Percentiles rank a stretch among this genome's conserved stretches.
Evolutionary conservation across 139 green algal species (phyloP).

Genomic region (Volvox africanus): DNA sequence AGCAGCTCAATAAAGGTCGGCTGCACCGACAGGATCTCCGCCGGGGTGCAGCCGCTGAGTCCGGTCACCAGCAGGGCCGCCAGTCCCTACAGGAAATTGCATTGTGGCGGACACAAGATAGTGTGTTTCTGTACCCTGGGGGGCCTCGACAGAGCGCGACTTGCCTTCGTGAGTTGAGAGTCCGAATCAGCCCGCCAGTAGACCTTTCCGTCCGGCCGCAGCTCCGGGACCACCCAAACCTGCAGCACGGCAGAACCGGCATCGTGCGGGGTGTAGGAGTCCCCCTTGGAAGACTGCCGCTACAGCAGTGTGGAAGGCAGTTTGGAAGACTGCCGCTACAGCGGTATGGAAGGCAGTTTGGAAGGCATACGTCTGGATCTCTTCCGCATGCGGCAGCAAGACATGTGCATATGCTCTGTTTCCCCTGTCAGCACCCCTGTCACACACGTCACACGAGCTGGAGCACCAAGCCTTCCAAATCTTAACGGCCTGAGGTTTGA

Average conservation of each 20-base stretch:
- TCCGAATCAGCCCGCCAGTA: conserved; percentile 96
- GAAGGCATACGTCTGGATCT: too few relatives aligned
- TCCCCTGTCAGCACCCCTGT: too few relatives aligned
- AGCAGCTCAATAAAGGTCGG: conserved; percentile 93
- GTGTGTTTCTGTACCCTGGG: background rate
- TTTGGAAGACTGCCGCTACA: too few relatives aligned
- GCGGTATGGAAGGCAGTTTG: too few relatives aligned
- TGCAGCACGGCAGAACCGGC: conserved; percentile 60
- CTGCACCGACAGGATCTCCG: conserved; percentile 75
- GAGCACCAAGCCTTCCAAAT: too few relatives aligned
- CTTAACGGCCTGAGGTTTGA: too few relatives aligned
- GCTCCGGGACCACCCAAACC: conserved; percentile 94
- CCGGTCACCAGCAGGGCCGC: conserved; percentile 93
- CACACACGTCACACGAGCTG: too few relatives aligned
- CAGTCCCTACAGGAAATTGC: conserved; percentile 63
- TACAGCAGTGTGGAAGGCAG: too few relatives aligned
- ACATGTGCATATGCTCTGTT: too few relatives aligned
- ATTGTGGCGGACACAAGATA: background rate
- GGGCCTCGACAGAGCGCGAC: background rate
- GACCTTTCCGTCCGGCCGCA: conserved; percentile 82
- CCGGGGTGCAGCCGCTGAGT: conserved; percentile 84
- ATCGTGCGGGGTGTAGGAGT: too few relatives aligned
- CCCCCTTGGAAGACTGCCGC: too few relatives aligned
- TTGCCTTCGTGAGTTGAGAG: conserved; percentile 94
- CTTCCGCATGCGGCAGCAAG: too few relatives aligned